Percentiles rank a stretch among this genome's conserved stretches.
Evolutionary conservation across 345 rosid genomes (phyloP).

Genomic region (Rhodomyrtus tomentosa): DNA sequence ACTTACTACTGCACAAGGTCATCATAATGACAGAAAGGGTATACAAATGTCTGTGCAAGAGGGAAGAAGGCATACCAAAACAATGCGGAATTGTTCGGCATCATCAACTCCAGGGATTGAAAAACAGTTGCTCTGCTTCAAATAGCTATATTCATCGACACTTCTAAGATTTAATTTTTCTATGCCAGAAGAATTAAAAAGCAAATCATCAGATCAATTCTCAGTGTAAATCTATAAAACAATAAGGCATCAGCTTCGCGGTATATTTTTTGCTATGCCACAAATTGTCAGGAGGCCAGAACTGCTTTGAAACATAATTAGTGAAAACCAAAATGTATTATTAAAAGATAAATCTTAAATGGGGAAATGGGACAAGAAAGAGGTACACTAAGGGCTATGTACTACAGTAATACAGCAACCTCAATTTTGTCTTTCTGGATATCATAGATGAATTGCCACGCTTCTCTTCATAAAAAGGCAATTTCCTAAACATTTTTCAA

Average conservation of each 20-base stretch:
- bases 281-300: not conserved
- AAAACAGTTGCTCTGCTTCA: conserved; percentile 84
- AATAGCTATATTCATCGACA: conserved; percentile 67
- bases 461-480: not conserved
- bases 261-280: not conserved
- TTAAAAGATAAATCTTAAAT: not conserved
- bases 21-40: not conserved
- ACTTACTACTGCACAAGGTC: not conserved
- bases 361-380: not conserved
- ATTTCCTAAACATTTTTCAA: not conserved
- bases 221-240: not conserved
- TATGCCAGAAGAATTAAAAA: conserved; percentile 17
- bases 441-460: not conserved
- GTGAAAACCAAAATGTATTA: not conserved
- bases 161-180: conserved; percentile 76
- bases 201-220: not conserved
- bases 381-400: not conserved
- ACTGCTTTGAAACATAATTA: not conserved
- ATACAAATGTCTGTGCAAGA: not conserved
- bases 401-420: not conserved
- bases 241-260: not conserved
- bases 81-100: conserved; percentile 55
- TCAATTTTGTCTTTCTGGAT: not conserved
- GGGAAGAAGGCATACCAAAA: conserved; percentile 36
- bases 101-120: conserved; percentile 75